Base-by-base conservation (phyloP, 73 alveolate genomes). In the Paramecium pentaurelia region DNA sequence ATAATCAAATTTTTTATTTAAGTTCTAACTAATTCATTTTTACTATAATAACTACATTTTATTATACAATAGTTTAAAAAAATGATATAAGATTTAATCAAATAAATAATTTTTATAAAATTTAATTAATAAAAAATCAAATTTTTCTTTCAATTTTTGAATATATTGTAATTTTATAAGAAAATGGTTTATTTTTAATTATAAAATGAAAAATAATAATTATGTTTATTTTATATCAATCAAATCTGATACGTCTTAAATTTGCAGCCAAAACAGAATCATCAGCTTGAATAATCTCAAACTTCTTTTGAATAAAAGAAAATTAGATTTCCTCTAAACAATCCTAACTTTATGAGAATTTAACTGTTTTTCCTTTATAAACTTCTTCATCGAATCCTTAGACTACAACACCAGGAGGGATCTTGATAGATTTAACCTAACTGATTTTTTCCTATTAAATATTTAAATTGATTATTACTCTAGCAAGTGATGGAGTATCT, bases 161-260 rank as follows among this genome's bases (percentile, higher is more conserved):
- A 22, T 22, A 22, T 22, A 22, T 22, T 22, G 25, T 22, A 22
- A 22, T 22, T 22, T 0, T 22, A 22, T 22, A 22, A 22, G 25
- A 22, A 22, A 22, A 22, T 22, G 25, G 25, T 22, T 22, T 22
- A 22, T 22, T 22, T 22, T 22, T 22, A 22, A 22, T 22, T 22
- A 22, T 22, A 22, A 22, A 34, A 34, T 34, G 38, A 34, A 60
- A 16, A 60, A 12, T 60, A 60, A 20, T 60, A 27, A 27, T 60
- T 12, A 6, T 32, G 2, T 28, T 64, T 64, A 64, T 64, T 28
- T 64, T 64, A 64, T 25, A 45, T 80, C 73, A 80, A 80, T 80
- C 91, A 80, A 80, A 47, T 80, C 91, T 80, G 14, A 80, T 42
- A 14, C 91, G 47, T 80, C 91, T 80, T 42, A 80, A 36, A 80